These are phyloP conservation scores for Diplodia scrobiculata DNA, from an alignment of 2,329 filamentous ascomycete species.

Conservation along the genomic window DNA sequence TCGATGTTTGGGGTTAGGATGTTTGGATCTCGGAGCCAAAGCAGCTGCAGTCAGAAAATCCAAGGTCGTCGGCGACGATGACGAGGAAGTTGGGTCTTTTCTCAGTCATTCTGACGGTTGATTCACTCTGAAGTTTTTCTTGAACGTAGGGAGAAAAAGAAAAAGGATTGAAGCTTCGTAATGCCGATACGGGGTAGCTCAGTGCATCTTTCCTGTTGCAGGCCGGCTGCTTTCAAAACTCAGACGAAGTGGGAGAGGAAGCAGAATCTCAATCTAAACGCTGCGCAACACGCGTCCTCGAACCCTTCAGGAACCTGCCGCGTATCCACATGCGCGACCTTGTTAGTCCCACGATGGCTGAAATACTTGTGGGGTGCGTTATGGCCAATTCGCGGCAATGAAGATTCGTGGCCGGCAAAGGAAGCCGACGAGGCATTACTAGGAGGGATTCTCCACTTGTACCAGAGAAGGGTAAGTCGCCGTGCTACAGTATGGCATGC, in stretches of 20 bases:
- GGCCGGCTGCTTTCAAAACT: background rate
- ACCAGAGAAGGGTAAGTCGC: background rate
- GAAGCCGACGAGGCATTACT: background rate
- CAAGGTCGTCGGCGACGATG: slow-evolving; percentile 62
- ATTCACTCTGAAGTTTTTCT: background rate
- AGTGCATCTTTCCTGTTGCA: background rate
- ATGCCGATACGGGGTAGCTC: background rate
- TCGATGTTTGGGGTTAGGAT: slow-evolving; percentile 62
- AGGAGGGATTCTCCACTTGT: background rate
- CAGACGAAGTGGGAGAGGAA: background rate
- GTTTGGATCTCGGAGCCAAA: slow-evolving; percentile 64
- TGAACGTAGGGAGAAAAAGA: background rate
- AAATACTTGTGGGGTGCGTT: background rate
- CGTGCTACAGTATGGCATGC: background rate
- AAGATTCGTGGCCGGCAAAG: background rate
- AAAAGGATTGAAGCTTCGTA: background rate
- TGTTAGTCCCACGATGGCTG: slow-evolving; percentile 3
- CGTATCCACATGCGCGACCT: background rate
- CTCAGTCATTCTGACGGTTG: slow-evolving; percentile 1
- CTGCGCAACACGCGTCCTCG: background rate
- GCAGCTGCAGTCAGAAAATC: slow-evolving; percentile 61
- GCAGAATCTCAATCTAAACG: background rate
- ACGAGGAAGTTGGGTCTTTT: slow-evolving; percentile 62
- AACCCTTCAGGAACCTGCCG: background rate
- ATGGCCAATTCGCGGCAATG: background rate